These are phyloP conservation scores for Thelonectria blattea DNA, from an alignment of 2,329 filamentous ascomycete species.

Conservation along the genomic window DNA sequence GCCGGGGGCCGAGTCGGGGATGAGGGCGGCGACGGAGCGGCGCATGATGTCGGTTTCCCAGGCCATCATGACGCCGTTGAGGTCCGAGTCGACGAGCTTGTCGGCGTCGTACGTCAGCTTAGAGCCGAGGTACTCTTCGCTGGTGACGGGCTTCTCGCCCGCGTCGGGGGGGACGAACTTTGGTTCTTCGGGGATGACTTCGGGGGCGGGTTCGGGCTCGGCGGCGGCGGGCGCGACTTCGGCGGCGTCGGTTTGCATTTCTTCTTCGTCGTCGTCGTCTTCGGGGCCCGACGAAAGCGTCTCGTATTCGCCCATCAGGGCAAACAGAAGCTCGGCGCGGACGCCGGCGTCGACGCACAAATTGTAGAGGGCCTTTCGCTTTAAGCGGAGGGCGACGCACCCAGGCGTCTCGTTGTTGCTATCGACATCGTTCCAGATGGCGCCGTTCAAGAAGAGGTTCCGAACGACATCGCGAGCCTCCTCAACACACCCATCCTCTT, in stretches of 20 bases:
- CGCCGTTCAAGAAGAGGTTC: conserved; percentile 83
- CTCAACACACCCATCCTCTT: conserved; percentile 55
- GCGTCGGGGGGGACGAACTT: conserved; percentile 45
- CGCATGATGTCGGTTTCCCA: conserved; percentile 92
- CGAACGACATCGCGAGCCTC: conserved; percentile 71
- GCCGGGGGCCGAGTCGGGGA: conserved; percentile 54
- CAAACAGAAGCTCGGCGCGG: conserved; percentile 85
- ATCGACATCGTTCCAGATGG: conserved; percentile 97
- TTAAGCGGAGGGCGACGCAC: conserved; percentile 77
- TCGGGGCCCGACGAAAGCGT: conserved; percentile 66
- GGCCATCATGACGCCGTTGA: conserved; percentile 92
- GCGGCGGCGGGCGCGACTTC: conserved; percentile 46
- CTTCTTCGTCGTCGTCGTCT: conserved; percentile 55
- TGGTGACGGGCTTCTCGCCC: conserved; percentile 60
- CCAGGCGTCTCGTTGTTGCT: conserved; percentile 87
- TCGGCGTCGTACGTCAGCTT: conserved; percentile 67
- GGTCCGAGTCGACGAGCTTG: conserved; percentile 74
- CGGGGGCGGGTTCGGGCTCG: conserved; percentile 39
- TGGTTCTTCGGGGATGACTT: conserved; percentile 39
- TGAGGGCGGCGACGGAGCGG: conserved; percentile 72
- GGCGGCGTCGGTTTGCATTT: conserved; percentile 53
- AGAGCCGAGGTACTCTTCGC: conserved; percentile 71
- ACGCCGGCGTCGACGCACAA: conserved; percentile 89
- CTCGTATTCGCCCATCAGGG: conserved; percentile 82
- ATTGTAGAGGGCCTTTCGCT: conserved; percentile 74